Conservation (phyloP, 805 yeast species). For the Cyberlindnera japonica region DNA sequence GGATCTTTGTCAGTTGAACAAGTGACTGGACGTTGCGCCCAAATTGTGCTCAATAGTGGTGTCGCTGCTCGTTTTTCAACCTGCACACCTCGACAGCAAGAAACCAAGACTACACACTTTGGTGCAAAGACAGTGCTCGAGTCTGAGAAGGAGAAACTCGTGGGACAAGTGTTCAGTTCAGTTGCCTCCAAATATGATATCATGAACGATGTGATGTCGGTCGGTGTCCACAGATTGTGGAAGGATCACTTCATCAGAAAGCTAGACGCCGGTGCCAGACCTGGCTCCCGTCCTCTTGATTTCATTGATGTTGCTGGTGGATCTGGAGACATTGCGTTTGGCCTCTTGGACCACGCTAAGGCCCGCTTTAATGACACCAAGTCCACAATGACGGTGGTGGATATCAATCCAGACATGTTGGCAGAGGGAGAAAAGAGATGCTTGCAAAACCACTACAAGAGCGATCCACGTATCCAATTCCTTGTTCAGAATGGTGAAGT, state of each 20-base stretch:
- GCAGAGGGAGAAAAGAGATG: slow-evolving; percentile 85
- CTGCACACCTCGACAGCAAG: slow-evolving; percentile 4
- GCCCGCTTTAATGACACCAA: slow-evolving; percentile 66
- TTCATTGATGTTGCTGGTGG: slow-evolving; percentile 99
- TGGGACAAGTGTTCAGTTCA: slow-evolving; percentile 84
- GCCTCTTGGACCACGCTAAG: slow-evolving; percentile 88
- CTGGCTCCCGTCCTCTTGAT: slow-evolving; percentile 77
- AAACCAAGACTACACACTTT: slow-evolving; percentile 82
- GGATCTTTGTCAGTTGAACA: too few relatives aligned
- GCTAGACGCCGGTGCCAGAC: slow-evolving; percentile 90
- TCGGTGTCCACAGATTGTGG: slow-evolving; percentile 95
- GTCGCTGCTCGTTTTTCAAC: slow-evolving; percentile 9
- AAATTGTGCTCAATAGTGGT: too few relatives aligned
- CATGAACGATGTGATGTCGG: slow-evolving; percentile 97
- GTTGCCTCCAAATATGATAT: slow-evolving; percentile 93
- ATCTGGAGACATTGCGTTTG: slow-evolving; percentile 97
- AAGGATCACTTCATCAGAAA: slow-evolving; percentile 84
- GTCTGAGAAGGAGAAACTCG: slow-evolving; percentile 77
- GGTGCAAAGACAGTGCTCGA: slow-evolving; percentile 82
- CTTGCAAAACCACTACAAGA: slow-evolving; percentile 48
- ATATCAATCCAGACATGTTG: slow-evolving; percentile 95
- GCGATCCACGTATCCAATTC: slow-evolving; percentile 62
- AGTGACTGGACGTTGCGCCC: too few relatives aligned
- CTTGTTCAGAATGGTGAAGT: slow-evolving; percentile 91
- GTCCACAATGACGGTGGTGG: slow-evolving; percentile 86